A percentile compares a stretch with the other conserved stretches of the same genome.
Conservation (phyloP, 2,329 filamentous ascomycete genomes). For the Metarhizium guizhouense region DNA sequence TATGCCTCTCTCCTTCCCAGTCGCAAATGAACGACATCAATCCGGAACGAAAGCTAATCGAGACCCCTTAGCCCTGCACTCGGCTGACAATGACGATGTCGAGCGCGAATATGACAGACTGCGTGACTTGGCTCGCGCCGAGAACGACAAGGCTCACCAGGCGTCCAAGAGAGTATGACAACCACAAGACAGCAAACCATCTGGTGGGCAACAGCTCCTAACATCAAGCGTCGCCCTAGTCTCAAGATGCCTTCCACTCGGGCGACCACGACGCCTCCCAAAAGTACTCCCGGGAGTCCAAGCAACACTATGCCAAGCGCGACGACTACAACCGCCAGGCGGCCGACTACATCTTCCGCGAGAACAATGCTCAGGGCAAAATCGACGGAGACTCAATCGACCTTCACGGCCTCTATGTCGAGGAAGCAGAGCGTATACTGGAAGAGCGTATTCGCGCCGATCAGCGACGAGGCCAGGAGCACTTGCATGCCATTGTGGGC, state of each 20-base stretch:
- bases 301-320: constrained; percentile 74
- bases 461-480: constrained; percentile 61
- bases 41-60: constrained; percentile 3
- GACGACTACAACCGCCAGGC: constrained; percentile 86
- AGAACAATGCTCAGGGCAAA: constrained; percentile 75
- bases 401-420: constrained; percentile 87
- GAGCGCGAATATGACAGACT: constrained; percentile 91
- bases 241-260: constrained; percentile 69
- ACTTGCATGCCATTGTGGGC: constrained; percentile 92
- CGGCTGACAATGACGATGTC: constrained; percentile 53
- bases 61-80: constrained; percentile 58
- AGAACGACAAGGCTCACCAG: constrained; percentile 66
- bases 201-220: not conserved
- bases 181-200: not conserved
- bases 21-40: not conserved
- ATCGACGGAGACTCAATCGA: constrained; percentile 80
- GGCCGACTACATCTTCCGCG: constrained; percentile 87
- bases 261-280: constrained; percentile 83
- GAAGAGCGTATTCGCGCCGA: constrained; percentile 78
- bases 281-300: constrained; percentile 74
- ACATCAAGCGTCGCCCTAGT: constrained; percentile 28
- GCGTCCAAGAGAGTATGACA: constrained; percentile 62
- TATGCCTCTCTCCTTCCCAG: constrained; percentile 15
- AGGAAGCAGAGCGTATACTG: constrained; percentile 87
- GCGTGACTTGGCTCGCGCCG: constrained; percentile 70